These are phyloP conservation scores for Teratosphaeria viscida DNA, from an alignment of 2,329 filamentous ascomycete genomes.

Conservation along the genomic window DNA sequence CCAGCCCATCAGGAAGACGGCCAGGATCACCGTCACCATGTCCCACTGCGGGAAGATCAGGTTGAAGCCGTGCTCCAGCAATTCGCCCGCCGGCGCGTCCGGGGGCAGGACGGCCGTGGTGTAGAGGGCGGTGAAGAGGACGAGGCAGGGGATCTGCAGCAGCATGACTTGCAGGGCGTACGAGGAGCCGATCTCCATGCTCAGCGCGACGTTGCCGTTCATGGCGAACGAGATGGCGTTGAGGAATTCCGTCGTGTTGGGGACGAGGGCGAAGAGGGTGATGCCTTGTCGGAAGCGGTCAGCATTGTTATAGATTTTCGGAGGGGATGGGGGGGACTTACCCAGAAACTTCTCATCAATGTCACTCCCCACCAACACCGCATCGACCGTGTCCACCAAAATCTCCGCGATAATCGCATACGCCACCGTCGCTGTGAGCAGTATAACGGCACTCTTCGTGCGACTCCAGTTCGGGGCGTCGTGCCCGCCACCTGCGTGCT, in stretches of 20 bases:
- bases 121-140: slow-evolving; percentile 78
- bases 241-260: slow-evolving; percentile 96
- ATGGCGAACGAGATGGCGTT: slow-evolving; percentile 99
- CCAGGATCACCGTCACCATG: slow-evolving; percentile 92
- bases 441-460: slow-evolving; percentile 77
- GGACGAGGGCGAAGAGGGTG: slow-evolving; percentile 89
- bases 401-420: slow-evolving; percentile 98
- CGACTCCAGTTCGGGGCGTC: slow-evolving; percentile 98
- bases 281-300: slow-evolving; percentile 39
- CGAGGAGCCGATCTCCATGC: slow-evolving; percentile 97
- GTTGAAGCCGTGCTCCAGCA: slow-evolving; percentile 58
- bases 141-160: slow-evolving; percentile 83
- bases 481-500: slow-evolving; percentile 54
- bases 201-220: slow-evolving; percentile 97
- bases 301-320: background rate
- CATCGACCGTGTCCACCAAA: slow-evolving; percentile 89
- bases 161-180: slow-evolving; percentile 95
- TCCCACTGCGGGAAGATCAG: slow-evolving; percentile 98
- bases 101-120: slow-evolving; percentile 45
- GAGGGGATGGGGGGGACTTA: background rate
- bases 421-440: slow-evolving; percentile 77
- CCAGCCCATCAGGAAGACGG: slow-evolving; percentile 91
- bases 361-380: slow-evolving; percentile 65
- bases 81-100: slow-evolving; percentile 22
- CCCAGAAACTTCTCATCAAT: slow-evolving; percentile 97